phyloP scores from a whole-genome alignment of 176 grass and related monocot species.

The Saccharum spontaneum region DNA sequence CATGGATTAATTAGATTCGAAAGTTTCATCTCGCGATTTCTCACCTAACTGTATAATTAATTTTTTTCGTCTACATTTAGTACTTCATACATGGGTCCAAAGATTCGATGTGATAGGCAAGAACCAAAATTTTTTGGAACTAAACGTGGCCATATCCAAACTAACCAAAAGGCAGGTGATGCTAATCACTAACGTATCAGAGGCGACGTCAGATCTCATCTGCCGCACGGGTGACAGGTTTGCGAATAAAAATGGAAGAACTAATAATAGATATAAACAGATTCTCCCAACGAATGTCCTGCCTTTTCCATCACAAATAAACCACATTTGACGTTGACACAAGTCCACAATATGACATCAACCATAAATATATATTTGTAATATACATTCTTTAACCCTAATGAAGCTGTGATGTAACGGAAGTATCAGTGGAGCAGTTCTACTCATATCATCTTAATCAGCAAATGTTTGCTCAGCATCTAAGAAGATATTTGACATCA shows the following conservation, averaged over 20 bases:
- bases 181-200: not conserved
- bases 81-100: too few species aligned
- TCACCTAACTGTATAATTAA: too few species aligned
- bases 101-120: too few species aligned
- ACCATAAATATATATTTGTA: not conserved
- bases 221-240: not conserved
- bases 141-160: not conserved
- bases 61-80: too few species aligned
- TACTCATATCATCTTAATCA: not conserved
- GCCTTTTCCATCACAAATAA: not conserved
- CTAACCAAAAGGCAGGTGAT: conserved; percentile 24
- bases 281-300: not conserved
- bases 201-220: conserved; percentile 4
- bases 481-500: not conserved
- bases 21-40: too few species aligned
- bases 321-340: not conserved
- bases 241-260: not conserved
- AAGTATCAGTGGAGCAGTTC: not conserved
- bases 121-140: too few species aligned
- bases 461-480: not conserved
- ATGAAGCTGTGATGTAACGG: not conserved
- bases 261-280: not conserved
- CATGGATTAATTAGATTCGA: too few species aligned
- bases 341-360: conserved; percentile 8
- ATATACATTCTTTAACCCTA: not conserved